These are phyloP conservation scores for Paulownia fortunei DNA, from an alignment of 257 asterid species.

Conservation along the genomic window DNA sequence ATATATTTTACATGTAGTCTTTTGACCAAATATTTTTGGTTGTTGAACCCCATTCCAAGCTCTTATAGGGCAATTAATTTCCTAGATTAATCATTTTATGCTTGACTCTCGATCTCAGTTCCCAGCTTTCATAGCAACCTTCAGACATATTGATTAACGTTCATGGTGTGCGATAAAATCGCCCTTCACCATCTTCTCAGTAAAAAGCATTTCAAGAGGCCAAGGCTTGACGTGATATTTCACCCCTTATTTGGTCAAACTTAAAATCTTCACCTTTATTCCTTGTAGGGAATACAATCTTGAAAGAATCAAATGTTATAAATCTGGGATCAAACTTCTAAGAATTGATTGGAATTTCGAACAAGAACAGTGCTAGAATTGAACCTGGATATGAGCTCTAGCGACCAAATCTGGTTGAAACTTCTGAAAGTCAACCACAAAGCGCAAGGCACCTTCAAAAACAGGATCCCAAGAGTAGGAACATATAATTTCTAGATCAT, in stretches of 20 bases:
- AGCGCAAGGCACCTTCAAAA: conserved; percentile 75
- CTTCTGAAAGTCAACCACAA: conserved; percentile 86
- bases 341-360: conserved; percentile 10
- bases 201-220: conserved; percentile 6
- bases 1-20: not conserved
- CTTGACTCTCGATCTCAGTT: not conserved
- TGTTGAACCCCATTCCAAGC: too few relatives aligned
- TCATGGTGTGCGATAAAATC: not conserved
- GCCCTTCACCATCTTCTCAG: conserved; percentile 19
- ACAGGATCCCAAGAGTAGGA: conserved; percentile 73
- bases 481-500: conserved; percentile 81
- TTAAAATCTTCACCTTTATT: not conserved
- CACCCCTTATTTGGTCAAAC: conserved; percentile 6
- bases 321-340: conserved; percentile 22
- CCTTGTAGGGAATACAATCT: too few relatives aligned
- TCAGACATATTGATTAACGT: not conserved
- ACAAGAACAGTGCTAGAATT: conserved; percentile 26
- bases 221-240: conserved; percentile 17
- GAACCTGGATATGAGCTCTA: conserved; percentile 92
- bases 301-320: conserved; percentile 10
- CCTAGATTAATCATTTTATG: not conserved
- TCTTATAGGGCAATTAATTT: not conserved
- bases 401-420: conserved; percentile 87
- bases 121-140: not conserved
- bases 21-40: not conserved